Evolutionary conservation across 2,329 filamentous ascomycete genomes (phyloP).

Genomic region (Grosmannia serpens): DNA sequence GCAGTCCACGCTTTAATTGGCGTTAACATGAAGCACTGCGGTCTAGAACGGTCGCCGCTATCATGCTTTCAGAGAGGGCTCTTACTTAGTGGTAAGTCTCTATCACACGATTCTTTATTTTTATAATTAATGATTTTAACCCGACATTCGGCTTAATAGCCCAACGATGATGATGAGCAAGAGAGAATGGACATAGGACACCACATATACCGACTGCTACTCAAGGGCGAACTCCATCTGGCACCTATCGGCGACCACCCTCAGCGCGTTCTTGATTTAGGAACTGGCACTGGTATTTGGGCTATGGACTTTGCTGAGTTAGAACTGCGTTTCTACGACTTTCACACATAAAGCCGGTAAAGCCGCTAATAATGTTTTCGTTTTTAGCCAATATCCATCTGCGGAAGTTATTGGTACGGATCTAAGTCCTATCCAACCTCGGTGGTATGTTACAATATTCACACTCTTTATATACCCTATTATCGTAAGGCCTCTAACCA

Average conservation of each 20-base stretch:
- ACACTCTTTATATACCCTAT: slow-evolving; percentile 27
- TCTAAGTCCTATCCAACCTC: slow-evolving; percentile 54
- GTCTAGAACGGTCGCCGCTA: slow-evolving; percentile 1
- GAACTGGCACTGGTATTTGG: slow-evolving; percentile 49
- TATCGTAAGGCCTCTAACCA: not conserved
- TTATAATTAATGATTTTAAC: too few species aligned
- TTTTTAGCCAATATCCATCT: not conserved
- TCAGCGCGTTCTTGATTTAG: slow-evolving; percentile 29
- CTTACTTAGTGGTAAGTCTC: not conserved
- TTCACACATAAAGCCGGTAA: not conserved
- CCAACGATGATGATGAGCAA: slow-evolving; percentile 5
- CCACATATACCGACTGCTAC: slow-evolving; percentile 33
- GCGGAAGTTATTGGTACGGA: slow-evolving; percentile 51
- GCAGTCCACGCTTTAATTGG: not conserved
- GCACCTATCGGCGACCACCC: slow-evolving; percentile 31
- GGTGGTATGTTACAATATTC: slow-evolving; percentile 11
- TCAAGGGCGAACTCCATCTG: slow-evolving; percentile 28
- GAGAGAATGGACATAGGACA: slow-evolving; percentile 26
- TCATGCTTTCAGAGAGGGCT: slow-evolving; percentile 2
- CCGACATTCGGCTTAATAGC: not conserved
- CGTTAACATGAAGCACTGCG: not conserved
- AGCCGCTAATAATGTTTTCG: too few species aligned
- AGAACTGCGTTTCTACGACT: not conserved
- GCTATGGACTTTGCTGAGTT: slow-evolving; percentile 48
- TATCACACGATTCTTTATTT: not conserved